Evolutionary conservation across 352 stramenopile genomes (phyloP).

Genomic region (Pythium brachiatum): DNA sequence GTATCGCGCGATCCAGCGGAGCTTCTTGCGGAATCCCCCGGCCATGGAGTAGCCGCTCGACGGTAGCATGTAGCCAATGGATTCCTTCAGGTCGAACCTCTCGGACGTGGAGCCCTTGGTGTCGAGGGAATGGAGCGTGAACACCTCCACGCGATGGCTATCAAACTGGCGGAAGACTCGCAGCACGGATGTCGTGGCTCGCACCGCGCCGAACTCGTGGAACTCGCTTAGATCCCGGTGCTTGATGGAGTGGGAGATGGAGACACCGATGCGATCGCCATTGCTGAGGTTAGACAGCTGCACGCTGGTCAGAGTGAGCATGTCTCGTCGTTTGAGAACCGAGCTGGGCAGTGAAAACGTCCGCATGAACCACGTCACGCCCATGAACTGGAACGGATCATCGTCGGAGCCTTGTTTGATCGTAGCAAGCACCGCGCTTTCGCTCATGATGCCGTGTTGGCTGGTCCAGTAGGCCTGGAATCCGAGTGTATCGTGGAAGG

Average conservation of each 20-base stretch:
- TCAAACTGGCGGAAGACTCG: constrained; percentile 45
- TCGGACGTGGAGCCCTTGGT: constrained; percentile 4
- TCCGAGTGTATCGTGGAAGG: constrained; percentile 37
- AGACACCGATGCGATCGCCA: constrained; percentile 52
- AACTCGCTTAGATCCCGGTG: constrained; percentile 46
- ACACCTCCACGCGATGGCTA: constrained; percentile 39
- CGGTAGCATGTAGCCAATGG: constrained; percentile 22
- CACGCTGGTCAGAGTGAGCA: constrained; percentile 22
- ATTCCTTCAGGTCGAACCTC: constrained; percentile 24
- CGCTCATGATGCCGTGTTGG: constrained; percentile 21
- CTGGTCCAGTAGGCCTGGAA: constrained; percentile 21
- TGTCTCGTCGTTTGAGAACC: constrained; percentile 35
- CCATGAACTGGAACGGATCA: constrained; percentile 38
- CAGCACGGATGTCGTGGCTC: constrained; percentile 36
- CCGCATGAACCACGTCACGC: constrained; percentile 28
- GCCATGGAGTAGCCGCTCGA: constrained; percentile 6
- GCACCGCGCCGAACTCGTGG: constrained; percentile 34
- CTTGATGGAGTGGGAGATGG: constrained; percentile 46
- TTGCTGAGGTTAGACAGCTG: constrained; percentile 4
- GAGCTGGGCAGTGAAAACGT: constrained; percentile 33
- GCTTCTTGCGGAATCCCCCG: constrained; percentile 45
- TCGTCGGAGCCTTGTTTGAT: constrained; percentile 24
- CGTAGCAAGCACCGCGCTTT: constrained; percentile 30
- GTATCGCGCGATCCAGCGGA: constrained; percentile 39
- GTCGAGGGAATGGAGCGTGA: constrained; percentile 39